Base-by-base conservation (phyloP, 2,329 filamentous ascomycete genomes). In the Fusarium graminum region DNA sequence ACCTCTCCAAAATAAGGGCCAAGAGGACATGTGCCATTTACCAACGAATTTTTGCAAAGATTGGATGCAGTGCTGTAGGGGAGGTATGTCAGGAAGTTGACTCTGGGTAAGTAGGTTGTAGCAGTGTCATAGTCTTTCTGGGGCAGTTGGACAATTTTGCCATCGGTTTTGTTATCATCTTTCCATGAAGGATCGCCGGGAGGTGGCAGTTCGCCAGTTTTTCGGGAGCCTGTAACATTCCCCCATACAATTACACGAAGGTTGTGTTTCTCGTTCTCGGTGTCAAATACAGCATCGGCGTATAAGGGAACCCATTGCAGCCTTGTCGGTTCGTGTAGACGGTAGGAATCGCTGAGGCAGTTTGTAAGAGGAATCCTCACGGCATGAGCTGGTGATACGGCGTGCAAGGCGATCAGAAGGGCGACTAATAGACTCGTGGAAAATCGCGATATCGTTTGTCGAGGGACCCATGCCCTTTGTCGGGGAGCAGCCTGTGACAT, bases 171-270 rank as follows among this genome's bases (percentile, higher is more conserved):
- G 34, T 84, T 85, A 1, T 82, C 74, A 74, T 95, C 82, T 4
- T 69, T 76, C 92, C 93, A 92, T 44, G 82, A 79, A 0, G 86
- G 77, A 74, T 87, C 85, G 70, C 84, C 77, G 17, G 84, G 78
- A 1, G 86, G 72, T 32, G 92, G 93, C 52, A 93, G 85, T 4
- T 78, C 61, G n/a, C 81, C 80, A 13, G 79, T 74, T 4, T 83
- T 82, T 42, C 85, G 83, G 49, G 90, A 87, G 44, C 95, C 95
- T 10, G 90, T 92, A 29, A 98, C 93, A 78, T 98, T 97, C 50
- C 94, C 94, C 81, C 93, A 98, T 44, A 97, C 86, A 2, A 89
- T 95, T 54, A 97, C 81, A 65, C 86, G 88, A 46, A 99, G 83
- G 39, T 84, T 86, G 74, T 94, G 88, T 49, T 80, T 83, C 6